phyloP scores from a whole-genome alignment of 129 eudicot species.

The Flaveria linearis region DNA sequence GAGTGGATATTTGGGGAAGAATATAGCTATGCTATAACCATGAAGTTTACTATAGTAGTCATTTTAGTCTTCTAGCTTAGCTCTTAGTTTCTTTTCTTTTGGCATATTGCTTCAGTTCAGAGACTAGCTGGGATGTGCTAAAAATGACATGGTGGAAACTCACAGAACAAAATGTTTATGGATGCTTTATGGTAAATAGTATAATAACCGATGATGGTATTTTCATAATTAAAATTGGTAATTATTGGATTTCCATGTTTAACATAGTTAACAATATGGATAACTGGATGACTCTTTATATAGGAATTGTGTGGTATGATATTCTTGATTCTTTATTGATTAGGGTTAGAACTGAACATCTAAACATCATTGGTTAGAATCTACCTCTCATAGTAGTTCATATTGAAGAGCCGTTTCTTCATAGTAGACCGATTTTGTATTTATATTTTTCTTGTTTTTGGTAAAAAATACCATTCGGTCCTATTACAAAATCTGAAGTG shows the following conservation, averaged over 20 bases:
- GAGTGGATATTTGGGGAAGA: conserved; percentile 11
- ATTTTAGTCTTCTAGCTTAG: not conserved
- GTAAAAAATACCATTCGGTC: not conserved
- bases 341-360: not conserved
- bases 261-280: too few species aligned
- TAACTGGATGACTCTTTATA: not conserved
- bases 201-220: not conserved
- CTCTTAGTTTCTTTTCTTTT: conserved; percentile 13
- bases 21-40: conserved; percentile 1
- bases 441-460: not conserved
- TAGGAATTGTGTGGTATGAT: not conserved
- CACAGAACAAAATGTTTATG: not conserved
- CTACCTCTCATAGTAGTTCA: not conserved
- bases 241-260: not conserved
- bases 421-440: not conserved
- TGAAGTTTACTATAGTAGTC: not conserved
- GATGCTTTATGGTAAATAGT: not conserved
- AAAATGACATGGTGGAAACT: not conserved
- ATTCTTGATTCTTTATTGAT: not conserved
- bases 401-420: not conserved
- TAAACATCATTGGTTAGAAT: not conserved
- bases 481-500: conserved; percentile 6
- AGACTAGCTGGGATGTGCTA: not conserved
- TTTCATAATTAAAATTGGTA: not conserved
- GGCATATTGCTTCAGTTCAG: not conserved